Evolutionary conservation across 2,329 filamentous ascomycete species (phyloP).

Genomic region (Colletotrichum ledebouriae): DNA sequence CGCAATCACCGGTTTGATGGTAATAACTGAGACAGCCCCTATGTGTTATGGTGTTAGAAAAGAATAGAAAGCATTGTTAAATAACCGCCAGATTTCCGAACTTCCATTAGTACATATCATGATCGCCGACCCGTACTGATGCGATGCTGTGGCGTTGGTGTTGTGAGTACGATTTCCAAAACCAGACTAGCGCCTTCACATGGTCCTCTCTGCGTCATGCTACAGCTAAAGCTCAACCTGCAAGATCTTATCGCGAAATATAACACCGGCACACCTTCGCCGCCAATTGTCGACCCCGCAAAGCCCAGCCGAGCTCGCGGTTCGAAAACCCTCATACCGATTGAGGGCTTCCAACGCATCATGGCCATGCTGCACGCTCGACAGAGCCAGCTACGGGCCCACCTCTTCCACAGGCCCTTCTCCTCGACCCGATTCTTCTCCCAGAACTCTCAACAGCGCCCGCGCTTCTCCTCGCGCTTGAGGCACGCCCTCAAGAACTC

Average conservation of each 20-base stretch:
- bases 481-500: conserved; percentile 63
- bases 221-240: conserved; percentile 28
- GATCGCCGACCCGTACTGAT: too few relatives aligned
- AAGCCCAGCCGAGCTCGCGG: conserved; percentile 29
- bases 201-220: conserved; percentile 41
- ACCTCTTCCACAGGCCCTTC: conserved; percentile 50
- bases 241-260: conserved; percentile 34
- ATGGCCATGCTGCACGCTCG: conserved; percentile 53
- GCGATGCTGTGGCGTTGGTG: conserved; percentile 5
- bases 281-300: conserved; percentile 26
- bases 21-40: too few relatives aligned
- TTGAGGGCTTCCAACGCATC: conserved; percentile 42
- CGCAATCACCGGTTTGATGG: too few relatives aligned
- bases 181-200: conserved; percentile 30
- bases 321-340: conserved; percentile 7
- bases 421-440: conserved; percentile 52
- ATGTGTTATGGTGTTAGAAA: not conserved
- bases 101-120: too few relatives aligned
- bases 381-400: conserved; percentile 51
- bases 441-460: conserved; percentile 59
- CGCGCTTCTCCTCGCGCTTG: conserved; percentile 65
- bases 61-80: not conserved
- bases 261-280: conserved; percentile 4
- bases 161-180: conserved; percentile 16
- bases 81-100: too few relatives aligned